Evolutionary conservation across 2,329 filamentous ascomycete species (phyloP), one percentile per base, ranked within the genome.

Genomic region (Penicillium vulpinum): DNA sequence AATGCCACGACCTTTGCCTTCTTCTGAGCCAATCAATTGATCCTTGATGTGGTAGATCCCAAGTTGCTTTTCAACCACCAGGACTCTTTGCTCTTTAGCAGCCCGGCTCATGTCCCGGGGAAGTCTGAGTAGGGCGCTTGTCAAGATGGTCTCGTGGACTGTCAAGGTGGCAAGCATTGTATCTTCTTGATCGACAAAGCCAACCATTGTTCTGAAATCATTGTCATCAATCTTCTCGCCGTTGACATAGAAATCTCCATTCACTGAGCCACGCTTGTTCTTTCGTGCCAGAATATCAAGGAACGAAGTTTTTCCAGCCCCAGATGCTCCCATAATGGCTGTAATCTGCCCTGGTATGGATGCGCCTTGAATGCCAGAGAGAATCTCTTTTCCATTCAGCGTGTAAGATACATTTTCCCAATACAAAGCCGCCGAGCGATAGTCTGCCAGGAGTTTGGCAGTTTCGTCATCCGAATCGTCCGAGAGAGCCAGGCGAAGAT

Each of bases 161-260:
- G 94, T 99, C 64, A 99, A 80, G 0, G 94, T 99, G 0, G 94
- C 88, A 41, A 99, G 82, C 87, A 99, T 93, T 5, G 93, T 96
- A 71, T 99, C 94, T 70, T 99, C 94, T 77, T 99, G 94, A 67
- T 99, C 94, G 39, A 99, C 94, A 67, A 97, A 99, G 22, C 95
- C 94, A 62, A 97, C 89, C 50, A 97, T 91, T 60, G 86, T 92
- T 71, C 90, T 91, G 77, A 94, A 99, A 61, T 97, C 91, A 29
- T 84, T 75, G 71, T 97, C 91, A 31, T 81, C 81, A 36, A 97
- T 87, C 73, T 90, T 93, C 73, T 97, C 91, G 33, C 94, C 95
- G 64, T 97, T 97, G 68, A 99, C 87, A 68, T 88, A 94, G 68
- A 97, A 96, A 58, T 93, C 85, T 21, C 95, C 95, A 9, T 82